Evolutionary conservation across 1,284 basidiomycete genomes (phyloP).

Genomic region (Cutaneotrichosporon cutaneum): DNA sequence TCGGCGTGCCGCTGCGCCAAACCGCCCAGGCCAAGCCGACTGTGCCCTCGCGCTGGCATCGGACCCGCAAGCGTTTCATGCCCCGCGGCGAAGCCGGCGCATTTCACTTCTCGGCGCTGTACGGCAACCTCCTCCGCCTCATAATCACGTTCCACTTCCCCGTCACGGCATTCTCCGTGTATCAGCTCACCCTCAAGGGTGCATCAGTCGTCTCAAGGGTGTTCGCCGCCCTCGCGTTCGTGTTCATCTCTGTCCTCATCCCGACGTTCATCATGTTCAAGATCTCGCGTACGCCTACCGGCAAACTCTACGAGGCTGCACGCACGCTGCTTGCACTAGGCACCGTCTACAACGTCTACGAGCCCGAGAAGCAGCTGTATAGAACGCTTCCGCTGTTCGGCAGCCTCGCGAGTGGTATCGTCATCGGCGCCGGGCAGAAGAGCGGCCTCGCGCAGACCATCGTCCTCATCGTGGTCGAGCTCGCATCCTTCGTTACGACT

Average conservation of each 20-base stretch:
- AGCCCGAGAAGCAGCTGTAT: conserved; percentile 87
- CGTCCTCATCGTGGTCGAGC: conserved; percentile 80
- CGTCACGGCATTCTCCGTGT: conserved; percentile 84
- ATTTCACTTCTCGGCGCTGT: conserved; percentile 52
- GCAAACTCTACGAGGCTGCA: conserved; percentile 91
- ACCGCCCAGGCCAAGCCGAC: neutral
- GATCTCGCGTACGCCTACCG: conserved; percentile 74
- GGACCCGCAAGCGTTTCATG: conserved; percentile 50
- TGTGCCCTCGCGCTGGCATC: conserved; percentile 20
- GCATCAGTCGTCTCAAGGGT: conserved; percentile 54
- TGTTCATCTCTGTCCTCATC: conserved; percentile 72
- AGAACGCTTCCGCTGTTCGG: conserved; percentile 74
- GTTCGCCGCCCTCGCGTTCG: conserved; percentile 58
- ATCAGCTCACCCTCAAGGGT: conserved; percentile 69
- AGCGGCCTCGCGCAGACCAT: conserved; percentile 89
- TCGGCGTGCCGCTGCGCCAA: conserved; percentile 16
- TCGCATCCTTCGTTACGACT: conserved; percentile 75
- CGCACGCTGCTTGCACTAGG: conserved; percentile 85
- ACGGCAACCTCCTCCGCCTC: conserved; percentile 84
- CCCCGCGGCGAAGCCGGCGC: conserved; percentile 52
- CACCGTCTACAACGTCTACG: conserved; percentile 93
- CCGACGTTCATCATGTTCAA: conserved; percentile 73
- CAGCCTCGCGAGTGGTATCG: conserved; percentile 74
- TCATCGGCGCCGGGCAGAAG: conserved; percentile 82
- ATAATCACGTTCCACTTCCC: conserved; percentile 91